Percentiles rank a stretch among this genome's conserved stretches.
phyloP scores from a whole-genome alignment of 805 yeast genomes.

The Yarrowia porcina region DNA sequence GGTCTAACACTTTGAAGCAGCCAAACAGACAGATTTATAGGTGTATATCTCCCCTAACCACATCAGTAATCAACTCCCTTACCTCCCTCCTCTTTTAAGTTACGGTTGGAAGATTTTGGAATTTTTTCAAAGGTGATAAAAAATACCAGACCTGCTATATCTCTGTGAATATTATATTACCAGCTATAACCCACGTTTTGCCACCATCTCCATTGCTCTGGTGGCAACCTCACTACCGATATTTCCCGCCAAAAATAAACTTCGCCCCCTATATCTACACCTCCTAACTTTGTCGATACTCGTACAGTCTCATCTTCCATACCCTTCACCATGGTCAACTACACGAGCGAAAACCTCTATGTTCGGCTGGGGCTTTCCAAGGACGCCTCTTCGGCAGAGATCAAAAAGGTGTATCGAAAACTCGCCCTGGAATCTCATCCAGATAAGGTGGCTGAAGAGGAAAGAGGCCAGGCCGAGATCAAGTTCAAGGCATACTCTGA shows the following conservation, averaged over 20 bases:
- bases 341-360: conserved; percentile 43
- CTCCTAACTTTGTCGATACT: background rate
- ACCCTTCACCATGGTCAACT: background rate
- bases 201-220: too few species aligned
- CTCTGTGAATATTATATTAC: too few species aligned
- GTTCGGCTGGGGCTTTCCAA: conserved; percentile 66
- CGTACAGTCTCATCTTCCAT: background rate
- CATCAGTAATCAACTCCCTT: too few species aligned
- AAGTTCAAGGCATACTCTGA: conserved; percentile 78
- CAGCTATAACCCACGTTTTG: too few species aligned
- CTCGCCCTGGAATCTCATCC: conserved; percentile 85
- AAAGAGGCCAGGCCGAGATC: conserved; percentile 67
- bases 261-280: background rate
- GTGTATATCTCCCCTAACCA: too few species aligned
- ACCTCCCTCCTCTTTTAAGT: too few species aligned
- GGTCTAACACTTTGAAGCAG: too few species aligned
- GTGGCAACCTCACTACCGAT: too few species aligned
- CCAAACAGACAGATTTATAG: too few species aligned
- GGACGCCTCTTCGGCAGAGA: conserved; percentile 65
- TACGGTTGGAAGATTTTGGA: background rate
- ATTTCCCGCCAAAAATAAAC: background rate
- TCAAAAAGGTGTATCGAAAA: conserved; percentile 79
- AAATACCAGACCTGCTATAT: too few species aligned
- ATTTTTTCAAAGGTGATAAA: background rate
- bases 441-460: conserved; percentile 72